A percentile compares a stretch with the other conserved stretches of the same genome.
Conservation (phyloP, 2,329 filamentous ascomycete genomes). For the Fusarium pseudonygamai region DNA sequence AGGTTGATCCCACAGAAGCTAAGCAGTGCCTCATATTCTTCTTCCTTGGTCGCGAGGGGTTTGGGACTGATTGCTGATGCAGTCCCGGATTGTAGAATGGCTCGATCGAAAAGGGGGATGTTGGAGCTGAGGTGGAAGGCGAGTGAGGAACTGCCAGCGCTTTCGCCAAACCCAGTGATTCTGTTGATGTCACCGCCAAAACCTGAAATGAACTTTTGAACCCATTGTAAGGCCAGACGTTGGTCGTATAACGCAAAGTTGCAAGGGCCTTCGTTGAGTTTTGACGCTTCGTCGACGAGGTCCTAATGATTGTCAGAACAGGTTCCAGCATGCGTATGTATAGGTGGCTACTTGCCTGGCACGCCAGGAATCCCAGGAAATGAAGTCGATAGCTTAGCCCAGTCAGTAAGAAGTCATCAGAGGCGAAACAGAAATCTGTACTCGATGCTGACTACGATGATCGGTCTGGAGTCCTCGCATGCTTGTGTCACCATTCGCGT, state of each 20-base stretch:
- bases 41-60: background rate
- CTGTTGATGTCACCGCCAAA: no score
- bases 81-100: background rate
- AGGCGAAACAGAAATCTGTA: background rate
- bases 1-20: background rate
- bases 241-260: background rate
- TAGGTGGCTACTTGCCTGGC: background rate
- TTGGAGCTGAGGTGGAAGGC: background rate
- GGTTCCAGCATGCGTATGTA: background rate
- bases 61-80: background rate
- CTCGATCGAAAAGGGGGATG: background rate
- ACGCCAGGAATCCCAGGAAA: background rate
- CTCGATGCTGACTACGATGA: background rate
- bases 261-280: background rate
- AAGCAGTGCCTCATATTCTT: background rate
- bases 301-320: background rate
- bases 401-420: background rate
- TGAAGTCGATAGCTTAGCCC: background rate
- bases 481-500: background rate
- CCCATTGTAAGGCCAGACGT: background rate
- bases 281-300: background rate
- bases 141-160: background rate
- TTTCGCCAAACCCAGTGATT: background rate
- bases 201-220: background rate
- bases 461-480: background rate